Evolutionary conservation across 805 yeast species (phyloP).

Genomic region (Scheffersomyces coipomensis): DNA sequence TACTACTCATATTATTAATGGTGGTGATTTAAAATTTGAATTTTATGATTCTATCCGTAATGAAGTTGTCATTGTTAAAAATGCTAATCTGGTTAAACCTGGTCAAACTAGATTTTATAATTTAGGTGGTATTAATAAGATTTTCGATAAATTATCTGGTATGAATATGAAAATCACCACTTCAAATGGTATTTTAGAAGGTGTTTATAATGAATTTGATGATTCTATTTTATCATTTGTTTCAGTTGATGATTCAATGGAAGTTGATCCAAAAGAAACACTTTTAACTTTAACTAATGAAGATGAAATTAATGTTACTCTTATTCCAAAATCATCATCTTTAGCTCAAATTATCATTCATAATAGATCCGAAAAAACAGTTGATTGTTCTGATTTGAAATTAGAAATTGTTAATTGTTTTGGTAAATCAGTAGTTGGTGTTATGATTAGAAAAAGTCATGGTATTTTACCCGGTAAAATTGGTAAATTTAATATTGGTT

Average conservation of each 20-base stretch:
- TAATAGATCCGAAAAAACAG: conserved; percentile 21
- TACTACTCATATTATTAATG: conserved; percentile 18
- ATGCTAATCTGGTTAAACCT: conserved; percentile 22
- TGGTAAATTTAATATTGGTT: conserved; percentile 31
- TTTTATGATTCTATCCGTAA: conserved; percentile 13
- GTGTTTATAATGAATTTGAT: conserved; percentile 3
- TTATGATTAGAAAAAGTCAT: conserved; percentile 27
- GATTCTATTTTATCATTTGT: conserved; percentile 3
- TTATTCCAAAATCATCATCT: conserved; percentile 28
- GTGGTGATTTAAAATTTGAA: conserved; percentile 28
- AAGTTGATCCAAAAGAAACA: neutral
- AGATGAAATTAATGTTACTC: conserved; percentile 15
- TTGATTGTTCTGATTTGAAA: conserved; percentile 29
- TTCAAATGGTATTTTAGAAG: conserved; percentile 11
- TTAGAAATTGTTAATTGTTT: conserved; percentile 30
- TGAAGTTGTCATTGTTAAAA: conserved; percentile 19
- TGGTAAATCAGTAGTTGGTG: conserved; percentile 21
- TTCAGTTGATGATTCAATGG: neutral
- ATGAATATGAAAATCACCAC: conserved; percentile 18
- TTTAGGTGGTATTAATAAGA: conserved; percentile 15
- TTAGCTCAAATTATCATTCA: conserved; percentile 30
- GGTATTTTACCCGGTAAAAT: conserved; percentile 30
- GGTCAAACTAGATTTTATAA: conserved; percentile 26
- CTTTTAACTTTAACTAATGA: neutral
- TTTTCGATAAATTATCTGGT: conserved; percentile 13